A percentile compares a stretch with the other conserved stretches of the same genome.
These are phyloP conservation scores for Mucor irregularis DNA, from an alignment of 371 early-diverging fungal species.

Conservation along the genomic window DNA sequence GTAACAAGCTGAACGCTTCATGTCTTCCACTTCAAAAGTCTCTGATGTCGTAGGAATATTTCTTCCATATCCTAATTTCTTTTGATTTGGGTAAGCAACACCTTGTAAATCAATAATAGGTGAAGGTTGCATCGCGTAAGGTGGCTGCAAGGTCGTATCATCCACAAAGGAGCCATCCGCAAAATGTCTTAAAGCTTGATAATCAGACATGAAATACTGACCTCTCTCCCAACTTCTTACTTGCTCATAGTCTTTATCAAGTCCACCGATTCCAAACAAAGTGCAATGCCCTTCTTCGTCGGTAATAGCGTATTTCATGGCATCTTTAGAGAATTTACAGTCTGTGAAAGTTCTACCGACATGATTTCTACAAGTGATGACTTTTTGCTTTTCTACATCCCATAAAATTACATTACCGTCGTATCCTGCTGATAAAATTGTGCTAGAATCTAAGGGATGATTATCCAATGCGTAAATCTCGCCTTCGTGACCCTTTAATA, in stretches of 20 bases:
- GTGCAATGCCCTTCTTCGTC: conserved; percentile 72
- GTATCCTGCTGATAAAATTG: conserved; percentile 81
- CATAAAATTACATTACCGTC: conserved; percentile 86
- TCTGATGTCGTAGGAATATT: conserved; percentile 55
- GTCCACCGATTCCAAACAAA: conserved; percentile 64
- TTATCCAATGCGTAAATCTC: conserved; percentile 76
- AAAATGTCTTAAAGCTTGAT: conserved; percentile 62
- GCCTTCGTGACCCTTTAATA: conserved; percentile 60
- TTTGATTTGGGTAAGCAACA: conserved; percentile 67
- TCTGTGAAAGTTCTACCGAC: conserved; percentile 43
- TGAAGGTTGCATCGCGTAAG: conserved; percentile 65
- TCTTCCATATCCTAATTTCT: conserved; percentile 61
- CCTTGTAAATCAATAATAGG: conserved; percentile 71
- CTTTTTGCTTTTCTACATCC: conserved; percentile 51
- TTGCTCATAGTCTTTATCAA: conserved; percentile 58
- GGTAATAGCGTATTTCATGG: conserved; percentile 65
- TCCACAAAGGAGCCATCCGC: conserved; percentile 73
- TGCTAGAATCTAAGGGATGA: conserved; percentile 70
- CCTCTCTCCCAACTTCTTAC: conserved; percentile 63
- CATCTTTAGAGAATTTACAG: conserved; percentile 59
- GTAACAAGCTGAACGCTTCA: conserved; percentile 40
- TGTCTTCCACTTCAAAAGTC: conserved; percentile 50
- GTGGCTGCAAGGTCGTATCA: conserved; percentile 66
- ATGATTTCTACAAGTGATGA: conserved; percentile 34
- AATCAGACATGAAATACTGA: conserved; percentile 79